phyloP scores from a whole-genome alignment of 805 yeast genomes.

The Wickerhamiella sergipiensis region DNA sequence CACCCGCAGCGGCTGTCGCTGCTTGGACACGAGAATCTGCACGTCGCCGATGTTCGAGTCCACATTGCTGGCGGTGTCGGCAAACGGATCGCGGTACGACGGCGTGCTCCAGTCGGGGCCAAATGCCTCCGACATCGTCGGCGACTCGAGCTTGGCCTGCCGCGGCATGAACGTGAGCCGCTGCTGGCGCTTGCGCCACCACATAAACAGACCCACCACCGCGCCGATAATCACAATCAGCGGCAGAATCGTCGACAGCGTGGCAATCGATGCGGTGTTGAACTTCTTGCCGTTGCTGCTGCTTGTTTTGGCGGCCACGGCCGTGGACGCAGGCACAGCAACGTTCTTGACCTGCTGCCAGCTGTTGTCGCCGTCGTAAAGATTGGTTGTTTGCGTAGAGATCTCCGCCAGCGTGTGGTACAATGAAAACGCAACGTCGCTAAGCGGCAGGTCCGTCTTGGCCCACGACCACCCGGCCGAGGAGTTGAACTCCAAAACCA shows the following conservation, averaged over 20 bases:
- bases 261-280: slow-evolving; percentile 29
- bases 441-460: slow-evolving; percentile 2
- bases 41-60: slow-evolving; percentile 4
- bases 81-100: background rate
- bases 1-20: slow-evolving; percentile 12
- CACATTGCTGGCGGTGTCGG: background rate
- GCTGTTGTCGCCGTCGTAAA: background rate
- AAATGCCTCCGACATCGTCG: slow-evolving; percentile 1
- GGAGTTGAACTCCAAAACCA: slow-evolving; percentile 26
- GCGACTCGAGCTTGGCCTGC: slow-evolving; percentile 6
- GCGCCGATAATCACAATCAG: slow-evolving; percentile 27
- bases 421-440: slow-evolving; percentile 10
- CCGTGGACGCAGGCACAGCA: slow-evolving; percentile 5
- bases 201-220: slow-evolving; percentile 22
- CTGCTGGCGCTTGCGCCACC: slow-evolving; percentile 19
- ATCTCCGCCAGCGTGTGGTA: slow-evolving; percentile 8
- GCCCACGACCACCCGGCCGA: slow-evolving; percentile 34
- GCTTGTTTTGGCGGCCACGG: slow-evolving; percentile 5
- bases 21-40: slow-evolving; percentile 11
- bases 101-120: background rate
- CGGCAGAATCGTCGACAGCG: slow-evolving; percentile 34
- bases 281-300: slow-evolving; percentile 17
- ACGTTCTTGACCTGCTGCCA: slow-evolving; percentile 3
- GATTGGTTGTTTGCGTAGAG: background rate
- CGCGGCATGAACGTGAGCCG: slow-evolving; percentile 12